phyloP scores from a whole-genome alignment of 108 stramenopile species.

The Skeletonema tropicum region DNA sequence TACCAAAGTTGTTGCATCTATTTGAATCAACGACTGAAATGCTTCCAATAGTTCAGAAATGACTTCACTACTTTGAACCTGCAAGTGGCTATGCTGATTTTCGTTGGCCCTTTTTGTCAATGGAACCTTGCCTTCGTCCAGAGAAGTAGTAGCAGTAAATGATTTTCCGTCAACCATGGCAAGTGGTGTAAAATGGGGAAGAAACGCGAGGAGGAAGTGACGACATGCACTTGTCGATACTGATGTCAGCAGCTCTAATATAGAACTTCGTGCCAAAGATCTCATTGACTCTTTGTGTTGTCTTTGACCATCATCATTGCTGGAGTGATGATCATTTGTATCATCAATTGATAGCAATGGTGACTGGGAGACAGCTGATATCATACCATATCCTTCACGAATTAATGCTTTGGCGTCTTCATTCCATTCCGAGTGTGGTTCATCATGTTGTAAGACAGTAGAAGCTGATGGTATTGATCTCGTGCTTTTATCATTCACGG shows the following conservation, averaged over 20 bases:
- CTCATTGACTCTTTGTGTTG: slow-evolving; percentile 21
- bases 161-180: not conserved
- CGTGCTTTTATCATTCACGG: not conserved
- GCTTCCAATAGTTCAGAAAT: slow-evolving; percentile 14
- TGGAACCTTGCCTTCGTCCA: not conserved
- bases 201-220: slow-evolving; percentile 33
- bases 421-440: slow-evolving; percentile 29
- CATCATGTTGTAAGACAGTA: not conserved
- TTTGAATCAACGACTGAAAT: slow-evolving; percentile 37
- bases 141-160: not conserved
- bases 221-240: slow-evolving; percentile 25
- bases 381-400: slow-evolving; percentile 32
- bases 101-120: too few species aligned
- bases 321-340: not conserved
- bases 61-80: not conserved
- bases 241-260: slow-evolving; percentile 33
- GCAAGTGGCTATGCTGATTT: too few species aligned
- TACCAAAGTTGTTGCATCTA: slow-evolving; percentile 33
- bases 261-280: slow-evolving; percentile 24
- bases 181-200: slow-evolving; percentile 40
- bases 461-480: not conserved
- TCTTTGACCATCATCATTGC: not conserved
- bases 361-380: slow-evolving; percentile 1
- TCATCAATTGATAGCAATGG: not conserved
- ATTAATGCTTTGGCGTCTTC: slow-evolving; percentile 29